These are phyloP conservation scores for Fusarium dimerum DNA, from an alignment of 2,329 filamentous ascomycete genomes.

Conservation along the genomic window DNA sequence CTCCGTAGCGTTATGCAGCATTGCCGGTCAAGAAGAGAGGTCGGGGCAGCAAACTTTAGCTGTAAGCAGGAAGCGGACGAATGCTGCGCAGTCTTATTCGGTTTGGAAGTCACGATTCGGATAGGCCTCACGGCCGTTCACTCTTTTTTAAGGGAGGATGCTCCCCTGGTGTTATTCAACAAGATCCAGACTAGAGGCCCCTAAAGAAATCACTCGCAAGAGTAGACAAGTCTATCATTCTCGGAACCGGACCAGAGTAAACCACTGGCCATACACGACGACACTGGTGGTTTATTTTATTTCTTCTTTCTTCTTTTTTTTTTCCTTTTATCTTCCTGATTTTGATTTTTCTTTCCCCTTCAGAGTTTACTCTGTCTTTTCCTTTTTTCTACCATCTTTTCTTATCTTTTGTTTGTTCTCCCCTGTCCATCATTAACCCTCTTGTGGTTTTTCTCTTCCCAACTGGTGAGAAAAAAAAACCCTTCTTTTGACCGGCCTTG, in stretches of 20 bases:
- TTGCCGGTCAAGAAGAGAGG: not conserved
- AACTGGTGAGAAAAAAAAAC: too few relatives aligned
- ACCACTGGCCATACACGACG: not conserved
- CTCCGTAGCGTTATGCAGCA: not conserved
- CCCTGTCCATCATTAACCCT: too few relatives aligned
- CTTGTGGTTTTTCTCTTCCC: too few relatives aligned
- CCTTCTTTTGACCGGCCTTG: too few relatives aligned
- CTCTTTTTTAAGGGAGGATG: slow-evolving; percentile 21
- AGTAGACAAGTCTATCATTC: slow-evolving; percentile 25
- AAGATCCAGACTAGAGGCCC: slow-evolving; percentile 12
- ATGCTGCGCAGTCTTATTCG: not conserved
- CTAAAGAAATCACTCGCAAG: slow-evolving; percentile 22
- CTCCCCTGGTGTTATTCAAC: slow-evolving; percentile 19
- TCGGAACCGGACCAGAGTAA: slow-evolving; percentile 3
- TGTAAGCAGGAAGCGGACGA: not conserved
- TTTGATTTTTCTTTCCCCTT: not conserved
- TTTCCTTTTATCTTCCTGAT: not conserved
- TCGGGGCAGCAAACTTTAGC: not conserved
- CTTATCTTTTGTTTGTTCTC: too few relatives aligned
- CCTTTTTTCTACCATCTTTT: too few relatives aligned
- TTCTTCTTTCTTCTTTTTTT: slow-evolving; percentile 8
- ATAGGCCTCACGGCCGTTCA: slow-evolving; percentile 12
- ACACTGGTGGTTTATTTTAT: slow-evolving; percentile 2
- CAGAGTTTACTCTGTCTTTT: too few relatives aligned
- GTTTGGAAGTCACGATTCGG: not conserved